Evolutionary conservation across 2,329 filamentous ascomycete genomes (phyloP).

Genomic region (Xenosphaeropsis pyriputrescens): DNA sequence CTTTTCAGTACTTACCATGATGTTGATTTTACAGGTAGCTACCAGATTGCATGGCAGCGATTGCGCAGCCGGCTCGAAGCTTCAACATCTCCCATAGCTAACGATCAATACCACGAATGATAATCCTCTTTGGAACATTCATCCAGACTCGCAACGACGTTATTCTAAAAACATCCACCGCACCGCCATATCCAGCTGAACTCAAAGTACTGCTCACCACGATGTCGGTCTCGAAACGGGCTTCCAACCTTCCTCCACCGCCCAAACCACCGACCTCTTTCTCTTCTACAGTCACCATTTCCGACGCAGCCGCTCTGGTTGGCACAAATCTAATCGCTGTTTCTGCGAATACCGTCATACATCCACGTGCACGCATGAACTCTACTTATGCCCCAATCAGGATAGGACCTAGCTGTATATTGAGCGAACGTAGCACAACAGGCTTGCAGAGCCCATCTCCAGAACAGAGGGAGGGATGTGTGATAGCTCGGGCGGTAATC

Average conservation of each 20-base stretch:
- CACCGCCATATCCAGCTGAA: not conserved
- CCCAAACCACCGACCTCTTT: slow-evolving; percentile 47
- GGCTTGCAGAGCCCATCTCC: slow-evolving; percentile 26
- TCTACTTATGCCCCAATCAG: slow-evolving; percentile 66
- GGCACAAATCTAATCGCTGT: slow-evolving; percentile 71
- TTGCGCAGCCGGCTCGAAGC: not conserved
- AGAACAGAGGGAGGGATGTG: slow-evolving; percentile 21
- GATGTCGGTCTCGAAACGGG: slow-evolving; percentile 17
- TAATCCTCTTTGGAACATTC: too few species aligned
- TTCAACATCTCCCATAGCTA: not conserved
- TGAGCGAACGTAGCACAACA: slow-evolving; percentile 54
- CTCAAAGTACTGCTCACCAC: not conserved
- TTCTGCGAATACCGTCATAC: slow-evolving; percentile 65
- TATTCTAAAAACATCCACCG: too few species aligned
- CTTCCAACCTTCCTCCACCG: slow-evolving; percentile 34
- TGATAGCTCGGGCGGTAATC: slow-evolving; percentile 43
- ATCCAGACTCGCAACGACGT: too few species aligned
- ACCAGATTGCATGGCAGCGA: not conserved
- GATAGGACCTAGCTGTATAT: slow-evolving; percentile 67
- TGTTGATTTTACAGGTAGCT: too few species aligned
- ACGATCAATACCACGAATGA: not conserved
- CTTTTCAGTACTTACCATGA: too few species aligned
- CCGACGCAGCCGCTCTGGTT: slow-evolving; percentile 45
- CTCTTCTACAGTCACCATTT: slow-evolving; percentile 43
- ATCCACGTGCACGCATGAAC: slow-evolving; percentile 70